phyloP scores from a whole-genome alignment of 257 asterid genomes.

The Mentha longifolia region DNA sequence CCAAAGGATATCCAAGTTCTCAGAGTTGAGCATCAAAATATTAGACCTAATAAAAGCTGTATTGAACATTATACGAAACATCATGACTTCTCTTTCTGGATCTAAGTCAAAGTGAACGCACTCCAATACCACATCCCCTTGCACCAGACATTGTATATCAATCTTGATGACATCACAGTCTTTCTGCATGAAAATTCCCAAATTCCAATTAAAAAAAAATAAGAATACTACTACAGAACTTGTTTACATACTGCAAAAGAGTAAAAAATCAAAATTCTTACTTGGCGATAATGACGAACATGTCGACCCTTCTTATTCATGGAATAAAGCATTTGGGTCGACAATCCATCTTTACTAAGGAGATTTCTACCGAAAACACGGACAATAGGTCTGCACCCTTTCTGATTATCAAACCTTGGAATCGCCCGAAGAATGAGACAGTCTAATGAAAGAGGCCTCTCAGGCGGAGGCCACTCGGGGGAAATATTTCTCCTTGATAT shows the following conservation, averaged over 20 bases:
- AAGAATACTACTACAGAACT: not conserved
- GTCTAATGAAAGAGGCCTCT: conserved; percentile 90
- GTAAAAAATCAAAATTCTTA: conserved; percentile 37
- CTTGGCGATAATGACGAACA: conserved; percentile 88
- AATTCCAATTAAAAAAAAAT: conserved; percentile 27
- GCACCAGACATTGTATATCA: conserved; percentile 96
- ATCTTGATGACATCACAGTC: conserved; percentile 96
- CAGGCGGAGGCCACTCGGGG: conserved; percentile 97
- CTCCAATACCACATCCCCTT: conserved; percentile 97
- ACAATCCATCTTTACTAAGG: conserved; percentile 90
- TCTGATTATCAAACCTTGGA: conserved; percentile 84
- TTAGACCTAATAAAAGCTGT: conserved; percentile 98
- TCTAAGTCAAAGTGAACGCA: conserved; percentile 93
- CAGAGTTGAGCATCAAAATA: conserved; percentile 89
- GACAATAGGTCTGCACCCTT: conserved; percentile 92
- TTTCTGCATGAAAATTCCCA: conserved; percentile 59
- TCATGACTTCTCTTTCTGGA: conserved; percentile 97
- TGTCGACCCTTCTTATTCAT: conserved; percentile 84
- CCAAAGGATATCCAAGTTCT: conserved; percentile 92
- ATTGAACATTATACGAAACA: conserved; percentile 93
- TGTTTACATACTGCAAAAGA: conserved; percentile 10
- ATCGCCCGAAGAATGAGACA: conserved; percentile 89
- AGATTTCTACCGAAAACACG: conserved; percentile 92
- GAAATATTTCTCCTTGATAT: conserved; percentile 87
- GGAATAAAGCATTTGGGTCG: conserved; percentile 92